Base-by-base conservation (phyloP, 2,329 filamentous ascomycete species). In the Monosporascus ibericus region DNA sequence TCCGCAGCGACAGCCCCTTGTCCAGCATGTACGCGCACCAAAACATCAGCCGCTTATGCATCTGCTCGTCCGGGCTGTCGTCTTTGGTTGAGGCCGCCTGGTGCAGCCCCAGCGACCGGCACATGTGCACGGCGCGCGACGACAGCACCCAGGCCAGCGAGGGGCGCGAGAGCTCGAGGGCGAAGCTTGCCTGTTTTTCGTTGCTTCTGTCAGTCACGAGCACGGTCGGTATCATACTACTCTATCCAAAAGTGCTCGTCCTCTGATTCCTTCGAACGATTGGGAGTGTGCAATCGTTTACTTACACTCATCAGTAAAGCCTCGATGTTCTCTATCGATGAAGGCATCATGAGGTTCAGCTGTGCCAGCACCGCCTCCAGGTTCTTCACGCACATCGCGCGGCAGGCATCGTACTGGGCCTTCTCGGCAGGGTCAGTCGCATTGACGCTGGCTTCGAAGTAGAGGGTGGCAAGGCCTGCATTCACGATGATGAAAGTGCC, bases 1-100 rank as follows among this genome's bases (percentile, higher is more conserved):
- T 66, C 3, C 79, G 74, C 3, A 85, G 70, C 0, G 79, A 78
- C 18, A 84, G 66, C 18, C 73, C 73, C 53, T 79, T 82, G 54
- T 84, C 77, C 17, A 83, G 66, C 47, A 77, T 74, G 56, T 84
- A 85, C 0, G 78, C 66, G 38, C 69, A 72, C 82, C 81, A 85
- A 60, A 85, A 85, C 8, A 84, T 60, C 1, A 71, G 58, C 1
- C 63, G 68, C 57, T 71, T 72, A 60, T 65, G 58, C 2, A 63
- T 57, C 17, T 62, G 60, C 42, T 61, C 63, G 8, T 63, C 59
- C 1, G 62, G 55, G 22, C 52, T 55, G 53, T 63, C 63, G 48
- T 62, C 54, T 34, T 56, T 60, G 58, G 55, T 67, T 27, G 62
- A 61, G 9, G 63, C 56, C 42, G 60, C 57, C 38, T 68, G 65